Evolutionary conservation across 2,329 filamentous ascomycete genomes (phyloP), one percentile per base, ranked within the genome.

Genomic region (Camillea tinctor): DNA sequence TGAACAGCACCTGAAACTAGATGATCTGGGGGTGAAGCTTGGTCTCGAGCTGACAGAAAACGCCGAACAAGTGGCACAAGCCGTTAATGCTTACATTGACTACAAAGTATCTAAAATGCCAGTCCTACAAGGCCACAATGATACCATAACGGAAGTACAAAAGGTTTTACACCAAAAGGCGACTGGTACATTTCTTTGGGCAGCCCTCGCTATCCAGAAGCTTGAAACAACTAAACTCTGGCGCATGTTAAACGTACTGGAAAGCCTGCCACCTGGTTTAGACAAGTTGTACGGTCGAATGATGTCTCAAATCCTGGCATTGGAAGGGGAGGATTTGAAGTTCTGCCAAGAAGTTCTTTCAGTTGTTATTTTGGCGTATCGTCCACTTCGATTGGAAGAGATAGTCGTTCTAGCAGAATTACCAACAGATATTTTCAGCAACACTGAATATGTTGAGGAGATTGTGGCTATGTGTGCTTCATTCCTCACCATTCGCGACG

Each of bases 171-270:
- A 19, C 19, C 21, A 24, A 0, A 74, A 79, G 21, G 73, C 76
- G 9, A 60, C 74, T 23, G 72, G 67, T n/a, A 81, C 77, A 0
- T 80, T 80, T 56, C 75, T 81, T 26, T 80, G 76, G 78, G 77
- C 78, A 21, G 73, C 77, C 19, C 70, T 79, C 50, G 76, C 77
- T 9, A 76, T 69, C 58, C 58, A 76, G 63, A 60, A 69, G 8
- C 73, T 78, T 8, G 57, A 53, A 24, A 57, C 11, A 1, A 56
- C 65, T 3, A 15, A 60, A 6, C 40, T 50, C 17, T 60, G 63
- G 54, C 54, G 69, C 8, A 50, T 59, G 7, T 44, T 52, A 22
- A 21, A 57, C 0, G 54, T 20, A 21, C 15, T 66, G 8, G 17
- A 53, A 2, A 13, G 30, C 36, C 73, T 78, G 44, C 76, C 75